Evolutionary conservation across 495 filamentous ascomycete genomes (phyloP).

Genomic region (Glarea lozoyensis): DNA sequence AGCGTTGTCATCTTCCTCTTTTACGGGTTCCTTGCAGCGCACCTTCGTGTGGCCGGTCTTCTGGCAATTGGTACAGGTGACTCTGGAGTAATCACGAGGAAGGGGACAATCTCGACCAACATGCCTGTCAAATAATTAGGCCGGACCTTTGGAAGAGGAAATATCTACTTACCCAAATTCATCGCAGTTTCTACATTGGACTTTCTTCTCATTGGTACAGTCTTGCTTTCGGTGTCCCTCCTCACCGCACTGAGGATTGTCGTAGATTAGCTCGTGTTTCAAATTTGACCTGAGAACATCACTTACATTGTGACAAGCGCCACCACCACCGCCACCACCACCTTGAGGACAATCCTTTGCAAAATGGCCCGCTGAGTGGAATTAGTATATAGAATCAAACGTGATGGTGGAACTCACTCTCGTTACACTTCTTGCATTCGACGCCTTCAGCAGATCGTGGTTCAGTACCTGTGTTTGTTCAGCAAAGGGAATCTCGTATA

Average conservation of each 20-base stretch:
- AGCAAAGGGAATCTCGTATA: too few species aligned
- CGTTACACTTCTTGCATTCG: constrained; percentile 71
- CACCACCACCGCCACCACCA: constrained; percentile 15
- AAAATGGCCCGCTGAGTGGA: constrained; percentile 64
- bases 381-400: neutral
- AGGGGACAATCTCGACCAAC: neutral
- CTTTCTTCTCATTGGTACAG: constrained; percentile 1
- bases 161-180: constrained; percentile 9
- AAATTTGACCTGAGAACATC: too few species aligned
- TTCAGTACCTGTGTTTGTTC: constrained; percentile 40
- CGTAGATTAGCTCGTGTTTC: too few species aligned
- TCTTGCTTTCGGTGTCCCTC: neutral
- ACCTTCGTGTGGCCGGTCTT: constrained; percentile 1
- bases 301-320: constrained; percentile 19
- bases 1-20: neutral
- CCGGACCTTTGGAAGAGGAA: neutral
- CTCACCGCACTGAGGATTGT: constrained; percentile 4
- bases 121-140: neutral
- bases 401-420: constrained; percentile 38
- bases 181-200: constrained; percentile 11
- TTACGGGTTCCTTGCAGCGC: neutral
- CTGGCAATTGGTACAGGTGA: neutral
- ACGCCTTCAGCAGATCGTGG: constrained; percentile 63
- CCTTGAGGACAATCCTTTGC: constrained; percentile 67
- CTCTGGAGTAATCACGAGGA: neutral